Conservation (phyloP, 2,329 filamentous ascomycete species). For the Colletotrichum tamarilloi region DNA sequence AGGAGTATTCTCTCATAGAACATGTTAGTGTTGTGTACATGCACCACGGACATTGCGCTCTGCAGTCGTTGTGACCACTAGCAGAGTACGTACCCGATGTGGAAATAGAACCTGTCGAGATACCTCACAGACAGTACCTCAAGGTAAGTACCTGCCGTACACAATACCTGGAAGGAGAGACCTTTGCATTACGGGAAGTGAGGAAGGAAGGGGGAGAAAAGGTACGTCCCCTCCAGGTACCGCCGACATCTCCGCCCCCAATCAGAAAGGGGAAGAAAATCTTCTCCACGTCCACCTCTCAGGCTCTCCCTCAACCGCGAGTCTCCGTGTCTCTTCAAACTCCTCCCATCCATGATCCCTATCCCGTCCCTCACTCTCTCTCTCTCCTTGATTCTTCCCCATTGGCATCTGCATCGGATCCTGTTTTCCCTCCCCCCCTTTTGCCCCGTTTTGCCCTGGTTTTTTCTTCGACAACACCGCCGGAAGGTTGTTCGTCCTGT, state of each 20-base stretch:
- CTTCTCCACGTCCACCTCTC: not conserved
- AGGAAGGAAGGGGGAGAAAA: not conserved
- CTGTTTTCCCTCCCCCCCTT: slow-evolving; percentile 21
- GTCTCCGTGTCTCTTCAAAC: not conserved
- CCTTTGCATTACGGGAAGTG: not conserved
- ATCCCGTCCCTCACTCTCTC: slow-evolving; percentile 1
- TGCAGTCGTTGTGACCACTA: not conserved
- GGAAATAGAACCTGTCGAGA: not conserved
- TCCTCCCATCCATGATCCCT: not conserved
- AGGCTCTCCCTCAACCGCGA: not conserved
- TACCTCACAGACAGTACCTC: not conserved
- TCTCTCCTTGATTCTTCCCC: slow-evolving; percentile 10
- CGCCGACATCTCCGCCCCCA: slow-evolving; percentile 26
- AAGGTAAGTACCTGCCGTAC: no score
- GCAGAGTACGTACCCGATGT: not conserved
- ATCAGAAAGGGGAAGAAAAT: not conserved
- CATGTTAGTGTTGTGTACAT: not conserved
- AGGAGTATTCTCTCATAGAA: not conserved
- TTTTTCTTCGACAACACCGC: slow-evolving; percentile 28
- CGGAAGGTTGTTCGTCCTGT: slow-evolving; percentile 34
- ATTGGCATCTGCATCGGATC: slow-evolving; percentile 16
- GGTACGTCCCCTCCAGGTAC: slow-evolving; percentile 12
- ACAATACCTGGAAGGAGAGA: no score
- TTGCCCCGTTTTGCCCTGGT: slow-evolving; percentile 26
- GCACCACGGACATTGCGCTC: not conserved